These are phyloP conservation scores for Neoboletus subvelutipes DNA, from an alignment of 768 basidiomycete genomes.

Conservation along the genomic window DNA sequence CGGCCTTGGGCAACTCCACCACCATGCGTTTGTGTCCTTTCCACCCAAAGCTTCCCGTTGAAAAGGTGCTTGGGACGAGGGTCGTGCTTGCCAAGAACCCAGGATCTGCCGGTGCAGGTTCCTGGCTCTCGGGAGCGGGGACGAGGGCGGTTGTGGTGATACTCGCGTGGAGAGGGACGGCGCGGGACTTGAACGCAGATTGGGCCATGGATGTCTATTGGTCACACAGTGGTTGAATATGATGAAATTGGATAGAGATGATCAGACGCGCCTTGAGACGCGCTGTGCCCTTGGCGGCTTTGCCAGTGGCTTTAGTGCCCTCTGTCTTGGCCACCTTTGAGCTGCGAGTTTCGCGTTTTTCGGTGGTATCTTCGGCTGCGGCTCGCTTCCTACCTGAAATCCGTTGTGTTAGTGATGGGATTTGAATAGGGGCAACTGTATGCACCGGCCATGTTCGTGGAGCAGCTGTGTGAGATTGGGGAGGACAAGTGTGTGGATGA, in stretches of 20 bases:
- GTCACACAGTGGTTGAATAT: slow-evolving; percentile 3
- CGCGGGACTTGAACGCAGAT: slow-evolving; percentile 59
- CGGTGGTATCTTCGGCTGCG: slow-evolving; percentile 35
- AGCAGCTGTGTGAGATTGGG: background rate
- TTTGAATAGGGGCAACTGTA: slow-evolving; percentile 13
- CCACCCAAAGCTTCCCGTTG: slow-evolving; percentile 83
- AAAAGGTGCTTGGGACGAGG: slow-evolving; percentile 58
- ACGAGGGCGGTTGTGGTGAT: slow-evolving; percentile 68
- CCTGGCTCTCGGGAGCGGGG: slow-evolving; percentile 38
- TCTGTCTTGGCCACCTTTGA: slow-evolving; percentile 54
- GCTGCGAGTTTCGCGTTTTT: slow-evolving; percentile 41
- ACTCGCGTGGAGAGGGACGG: slow-evolving; percentile 66
- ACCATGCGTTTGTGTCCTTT: slow-evolving; percentile 69
- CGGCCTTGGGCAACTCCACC: slow-evolving; percentile 57
- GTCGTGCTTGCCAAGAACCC: slow-evolving; percentile 60
- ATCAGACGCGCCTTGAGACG: slow-evolving; percentile 44
- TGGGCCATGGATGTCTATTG: slow-evolving; percentile 45
- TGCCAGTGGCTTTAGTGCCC: slow-evolving; percentile 30
- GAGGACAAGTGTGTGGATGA: background rate
- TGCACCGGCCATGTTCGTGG: slow-evolving; percentile 32
- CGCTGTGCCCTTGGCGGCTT: slow-evolving; percentile 39
- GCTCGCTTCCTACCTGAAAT: slow-evolving; percentile 45
- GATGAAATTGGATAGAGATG: background rate
- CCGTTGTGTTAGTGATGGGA: background rate
- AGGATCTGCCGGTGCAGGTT: slow-evolving; percentile 44